A percentile compares a stretch with the other conserved stretches of the same genome.
These are phyloP conservation scores for Geosmithia putterillii DNA, from an alignment of 2,329 filamentous ascomycete species.

Conservation along the genomic window DNA sequence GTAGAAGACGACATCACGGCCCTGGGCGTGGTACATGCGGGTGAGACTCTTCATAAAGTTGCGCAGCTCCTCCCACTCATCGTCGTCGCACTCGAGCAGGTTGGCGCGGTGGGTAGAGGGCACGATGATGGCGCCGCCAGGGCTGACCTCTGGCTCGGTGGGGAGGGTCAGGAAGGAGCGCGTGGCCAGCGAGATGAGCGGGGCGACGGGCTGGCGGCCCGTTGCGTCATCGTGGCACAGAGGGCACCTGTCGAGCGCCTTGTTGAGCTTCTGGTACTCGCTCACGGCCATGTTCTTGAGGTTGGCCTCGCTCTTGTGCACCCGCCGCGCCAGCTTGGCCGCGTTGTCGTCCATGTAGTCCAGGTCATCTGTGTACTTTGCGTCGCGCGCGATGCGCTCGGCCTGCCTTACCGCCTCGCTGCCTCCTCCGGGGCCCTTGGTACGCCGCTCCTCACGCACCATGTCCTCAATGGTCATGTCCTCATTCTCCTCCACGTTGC, in stretches of 20 bases:
- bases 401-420: conserved; percentile 69
- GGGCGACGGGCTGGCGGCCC: conserved; percentile 63
- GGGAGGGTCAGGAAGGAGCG: conserved; percentile 79
- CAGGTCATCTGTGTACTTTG: conserved; percentile 79
- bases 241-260: conserved; percentile 74
- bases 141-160: conserved; percentile 76
- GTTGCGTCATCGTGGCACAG: conserved; percentile 85
- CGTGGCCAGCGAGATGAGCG: conserved; percentile 75
- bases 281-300: conserved; percentile 77
- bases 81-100: conserved; percentile 93
- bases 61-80: conserved; percentile 97
- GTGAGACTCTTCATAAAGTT: conserved; percentile 98
- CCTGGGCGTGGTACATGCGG: conserved; percentile 87
- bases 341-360: conserved; percentile 99
- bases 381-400: conserved; percentile 88
- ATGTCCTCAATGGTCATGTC: conserved; percentile 97
- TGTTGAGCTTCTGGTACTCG: conserved; percentile 84
- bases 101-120: conserved; percentile 81
- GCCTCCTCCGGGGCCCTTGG: conserved; percentile 62
- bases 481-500: conserved; percentile 78
- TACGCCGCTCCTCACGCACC: conserved; percentile 87
- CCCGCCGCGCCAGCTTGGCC: conserved; percentile 70
- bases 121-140: conserved; percentile 77
- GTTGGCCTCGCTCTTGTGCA: conserved; percentile 79
- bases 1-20: conserved; percentile 89